These are phyloP conservation scores for Oligophagozyma castellii DNA, from an alignment of 1,139 yeast genomes.

Conservation along the genomic window DNA sequence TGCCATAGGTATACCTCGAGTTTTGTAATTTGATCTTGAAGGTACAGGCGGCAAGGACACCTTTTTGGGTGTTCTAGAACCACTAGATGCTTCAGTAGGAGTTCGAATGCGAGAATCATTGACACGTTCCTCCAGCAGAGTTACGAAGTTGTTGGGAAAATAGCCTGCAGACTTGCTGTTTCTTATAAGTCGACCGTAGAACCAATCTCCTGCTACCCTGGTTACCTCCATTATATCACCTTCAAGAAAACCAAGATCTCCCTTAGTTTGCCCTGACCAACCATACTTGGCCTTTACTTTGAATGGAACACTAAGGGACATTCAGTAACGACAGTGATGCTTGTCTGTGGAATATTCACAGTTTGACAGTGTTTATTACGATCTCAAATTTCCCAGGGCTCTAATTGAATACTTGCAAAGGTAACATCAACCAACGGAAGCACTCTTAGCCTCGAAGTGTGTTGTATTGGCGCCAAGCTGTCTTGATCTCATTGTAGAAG, in stretches of 20 bases:
- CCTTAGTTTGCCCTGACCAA: slow-evolving; percentile 84
- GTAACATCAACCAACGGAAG: too few relatives aligned
- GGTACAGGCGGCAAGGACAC: slow-evolving; percentile 3
- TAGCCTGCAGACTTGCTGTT: slow-evolving; percentile 65
- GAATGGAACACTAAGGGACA: slow-evolving; percentile 43
- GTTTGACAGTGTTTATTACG: too few relatives aligned
- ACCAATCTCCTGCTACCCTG: slow-evolving; percentile 83
- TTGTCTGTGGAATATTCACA: slow-evolving; percentile 1
- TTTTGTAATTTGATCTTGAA: too few relatives aligned
- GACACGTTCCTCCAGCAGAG: slow-evolving; percentile 30
- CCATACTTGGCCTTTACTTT: slow-evolving; percentile 66
- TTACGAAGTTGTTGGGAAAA: slow-evolving; percentile 84
- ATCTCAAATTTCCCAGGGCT: too few relatives aligned
- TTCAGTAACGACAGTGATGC: neutral
- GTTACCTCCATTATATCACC: slow-evolving; percentile 82
- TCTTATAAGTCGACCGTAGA: slow-evolving; percentile 71
- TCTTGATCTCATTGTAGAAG: too few relatives aligned
- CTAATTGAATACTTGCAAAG: too few relatives aligned
- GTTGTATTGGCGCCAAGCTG: too few relatives aligned
- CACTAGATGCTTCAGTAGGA: too few relatives aligned
- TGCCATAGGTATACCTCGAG: too few relatives aligned
- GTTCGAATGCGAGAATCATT: slow-evolving; percentile 4
- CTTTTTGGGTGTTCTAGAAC: too few relatives aligned
- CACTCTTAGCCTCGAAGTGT: too few relatives aligned
- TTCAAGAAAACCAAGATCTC: slow-evolving; percentile 85